Evolutionary conservation across 345 rosid genomes (phyloP).

Genomic region (Citrus cavaleriei): DNA sequence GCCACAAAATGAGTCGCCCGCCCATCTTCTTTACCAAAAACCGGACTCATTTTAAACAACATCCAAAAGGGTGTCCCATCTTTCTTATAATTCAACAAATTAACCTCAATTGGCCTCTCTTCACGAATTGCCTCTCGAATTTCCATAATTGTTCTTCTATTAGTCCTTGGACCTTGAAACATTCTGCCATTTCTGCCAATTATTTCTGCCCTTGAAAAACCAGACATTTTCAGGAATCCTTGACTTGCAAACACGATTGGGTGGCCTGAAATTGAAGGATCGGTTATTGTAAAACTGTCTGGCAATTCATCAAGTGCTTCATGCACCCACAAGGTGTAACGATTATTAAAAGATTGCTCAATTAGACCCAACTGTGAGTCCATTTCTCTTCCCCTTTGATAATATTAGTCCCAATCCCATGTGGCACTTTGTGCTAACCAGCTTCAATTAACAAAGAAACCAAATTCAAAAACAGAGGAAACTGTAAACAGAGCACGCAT

Average conservation of each 20-base stretch:
- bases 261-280: constrained; percentile 76
- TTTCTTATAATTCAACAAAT: constrained; percentile 73
- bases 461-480: not conserved
- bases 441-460: not conserved
- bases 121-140: constrained; percentile 82
- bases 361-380: constrained; percentile 52
- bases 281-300: constrained; percentile 82
- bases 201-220: constrained; percentile 62
- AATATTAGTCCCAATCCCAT: constrained; percentile 54
- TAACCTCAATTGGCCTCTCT: constrained; percentile 58
- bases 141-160: constrained; percentile 68
- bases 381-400: constrained; percentile 36
- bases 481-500: not conserved
- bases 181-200: constrained; percentile 74
- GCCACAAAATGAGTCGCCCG: constrained; percentile 70
- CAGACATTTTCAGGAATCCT: constrained; percentile 74
- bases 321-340: constrained; percentile 51
- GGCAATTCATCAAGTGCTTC: constrained; percentile 75
- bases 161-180: constrained; percentile 79
- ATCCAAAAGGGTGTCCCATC: constrained; percentile 94
- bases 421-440: constrained; percentile 28
- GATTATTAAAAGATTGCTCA: constrained; percentile 41
- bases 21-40: constrained; percentile 60
- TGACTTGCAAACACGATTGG: constrained; percentile 86
- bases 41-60: constrained; percentile 72